Conservation (phyloP, 2,329 filamentous ascomycete species). For the Bipolaris bicolor region DNA sequence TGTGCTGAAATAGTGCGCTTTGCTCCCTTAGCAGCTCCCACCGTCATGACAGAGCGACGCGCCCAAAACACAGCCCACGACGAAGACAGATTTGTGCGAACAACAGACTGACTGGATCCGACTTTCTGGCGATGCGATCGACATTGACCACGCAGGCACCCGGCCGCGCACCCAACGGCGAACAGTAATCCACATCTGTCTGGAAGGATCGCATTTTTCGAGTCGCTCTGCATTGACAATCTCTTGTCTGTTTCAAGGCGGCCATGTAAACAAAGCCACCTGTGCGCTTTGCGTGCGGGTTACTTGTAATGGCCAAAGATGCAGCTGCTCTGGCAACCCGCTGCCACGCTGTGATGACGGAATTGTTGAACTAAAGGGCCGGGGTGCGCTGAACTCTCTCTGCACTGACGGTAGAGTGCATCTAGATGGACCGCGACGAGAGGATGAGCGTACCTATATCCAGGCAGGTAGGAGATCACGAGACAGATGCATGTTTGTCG, state of each 20-base stretch:
- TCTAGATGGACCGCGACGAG: not conserved
- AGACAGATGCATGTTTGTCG: not conserved
- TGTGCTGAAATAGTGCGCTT: not conserved
- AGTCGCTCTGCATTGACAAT: not conserved
- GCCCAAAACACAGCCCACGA: slow-evolving; percentile 1
- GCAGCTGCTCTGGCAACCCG: not conserved
- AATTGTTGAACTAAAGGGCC: not conserved
- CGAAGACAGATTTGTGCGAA: not conserved
- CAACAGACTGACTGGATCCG: not conserved
- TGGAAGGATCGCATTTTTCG: not conserved
- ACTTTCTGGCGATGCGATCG: not conserved
- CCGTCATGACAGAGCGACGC: not conserved
- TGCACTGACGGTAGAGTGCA: not conserved
- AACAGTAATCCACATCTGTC: not conserved
- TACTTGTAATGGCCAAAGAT: not conserved
- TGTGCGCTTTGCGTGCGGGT: not conserved
- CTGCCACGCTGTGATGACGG: not conserved
- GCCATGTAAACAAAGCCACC: not conserved
- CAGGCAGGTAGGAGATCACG: not conserved
- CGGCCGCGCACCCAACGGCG: not conserved
- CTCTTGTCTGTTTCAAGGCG: not conserved
- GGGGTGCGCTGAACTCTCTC: not conserved
- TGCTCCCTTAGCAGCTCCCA: not conserved
- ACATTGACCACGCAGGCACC: not conserved
- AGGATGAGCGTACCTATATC: not conserved